phyloP scores from a whole-genome alignment of 2,329 filamentous ascomycete species.

The Botrytis cinerea region DNA sequence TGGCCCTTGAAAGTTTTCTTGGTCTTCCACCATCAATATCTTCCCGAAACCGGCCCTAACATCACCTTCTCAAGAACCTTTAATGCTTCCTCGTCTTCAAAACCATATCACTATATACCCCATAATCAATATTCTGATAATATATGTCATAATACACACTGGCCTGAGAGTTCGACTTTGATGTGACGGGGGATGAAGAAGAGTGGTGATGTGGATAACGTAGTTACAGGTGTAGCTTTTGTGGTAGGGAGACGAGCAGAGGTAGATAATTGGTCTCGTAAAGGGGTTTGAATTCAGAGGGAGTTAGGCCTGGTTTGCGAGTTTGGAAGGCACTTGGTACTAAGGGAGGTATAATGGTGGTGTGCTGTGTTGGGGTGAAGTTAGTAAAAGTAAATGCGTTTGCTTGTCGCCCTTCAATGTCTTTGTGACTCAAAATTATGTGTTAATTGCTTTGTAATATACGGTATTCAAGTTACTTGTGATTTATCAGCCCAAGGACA shows the following conservation, averaged over 20 bases:
- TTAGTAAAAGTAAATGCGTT: neutral
- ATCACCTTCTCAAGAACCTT: neutral
- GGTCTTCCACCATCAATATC: neutral
- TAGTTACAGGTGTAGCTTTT: neutral
- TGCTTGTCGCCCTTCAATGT: neutral
- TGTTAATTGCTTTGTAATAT: neutral
- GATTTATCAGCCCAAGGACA: neutral
- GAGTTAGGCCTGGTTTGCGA: neutral
- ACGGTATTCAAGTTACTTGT: neutral
- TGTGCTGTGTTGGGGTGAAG: neutral
- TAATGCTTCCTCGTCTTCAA: neutral
- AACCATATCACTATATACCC: neutral
- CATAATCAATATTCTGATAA: neutral
- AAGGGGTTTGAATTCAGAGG: neutral
- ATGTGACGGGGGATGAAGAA: neutral
- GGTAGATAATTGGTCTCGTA: neutral
- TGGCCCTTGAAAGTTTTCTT: neutral
- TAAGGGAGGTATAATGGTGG: neutral
- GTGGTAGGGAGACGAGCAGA: neutral
- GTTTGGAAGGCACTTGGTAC: neutral
- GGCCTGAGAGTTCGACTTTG: neutral
- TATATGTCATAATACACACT: neutral
- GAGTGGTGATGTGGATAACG: neutral
- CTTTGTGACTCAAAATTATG: neutral
- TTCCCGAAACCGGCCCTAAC: neutral